Percentiles rank a stretch among this genome's conserved stretches.
These are phyloP conservation scores for Myochromella boudieri DNA, from an alignment of 768 basidiomycete species.

Conservation along the genomic window DNA sequence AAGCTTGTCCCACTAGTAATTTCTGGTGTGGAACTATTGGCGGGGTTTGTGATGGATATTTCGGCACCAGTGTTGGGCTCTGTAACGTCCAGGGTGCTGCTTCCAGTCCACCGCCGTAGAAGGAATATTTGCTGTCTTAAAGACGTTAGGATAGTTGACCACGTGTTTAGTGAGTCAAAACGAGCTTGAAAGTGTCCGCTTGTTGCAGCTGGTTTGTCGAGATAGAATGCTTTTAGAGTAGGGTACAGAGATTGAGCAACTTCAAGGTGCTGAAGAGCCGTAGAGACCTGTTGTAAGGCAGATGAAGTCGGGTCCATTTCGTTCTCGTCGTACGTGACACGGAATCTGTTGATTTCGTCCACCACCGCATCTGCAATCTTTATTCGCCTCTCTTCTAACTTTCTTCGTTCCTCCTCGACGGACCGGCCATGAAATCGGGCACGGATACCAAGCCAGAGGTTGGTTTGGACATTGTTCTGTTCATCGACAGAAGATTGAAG, in stretches of 20 bases:
- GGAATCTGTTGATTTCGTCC: constrained; percentile 80
- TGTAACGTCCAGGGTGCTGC: constrained; percentile 85
- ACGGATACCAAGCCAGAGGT: constrained; percentile 88
- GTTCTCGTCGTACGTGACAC: constrained; percentile 39
- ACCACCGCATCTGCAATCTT: constrained; percentile 81
- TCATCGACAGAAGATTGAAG: constrained; percentile 69
- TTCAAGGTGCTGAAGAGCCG: constrained; percentile 73
- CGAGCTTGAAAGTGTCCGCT: constrained; percentile 73
- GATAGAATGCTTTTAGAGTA: constrained; percentile 72
- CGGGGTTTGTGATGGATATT: constrained; percentile 37
- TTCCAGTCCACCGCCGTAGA: constrained; percentile 92
- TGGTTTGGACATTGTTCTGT: constrained; percentile 63
- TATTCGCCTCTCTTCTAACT: constrained; percentile 80
- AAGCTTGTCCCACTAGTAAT: constrained; percentile 77
- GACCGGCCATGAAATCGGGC: constrained; percentile 81
- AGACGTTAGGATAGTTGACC: constrained; percentile 86
- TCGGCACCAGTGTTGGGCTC: constrained; percentile 74
- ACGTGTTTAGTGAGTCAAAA: constrained; percentile 86
- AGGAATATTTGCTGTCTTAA: constrained; percentile 79
- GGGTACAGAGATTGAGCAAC: constrained; percentile 88
- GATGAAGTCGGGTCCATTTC: constrained; percentile 38
- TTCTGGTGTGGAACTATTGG: constrained; percentile 34
- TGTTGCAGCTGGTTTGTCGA: constrained; percentile 73
- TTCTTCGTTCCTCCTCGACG: constrained; percentile 78
- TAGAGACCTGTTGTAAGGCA: constrained; percentile 62